phyloP scores from a whole-genome alignment of 768 basidiomycete species.

The Rubroboletus satanas region DNA sequence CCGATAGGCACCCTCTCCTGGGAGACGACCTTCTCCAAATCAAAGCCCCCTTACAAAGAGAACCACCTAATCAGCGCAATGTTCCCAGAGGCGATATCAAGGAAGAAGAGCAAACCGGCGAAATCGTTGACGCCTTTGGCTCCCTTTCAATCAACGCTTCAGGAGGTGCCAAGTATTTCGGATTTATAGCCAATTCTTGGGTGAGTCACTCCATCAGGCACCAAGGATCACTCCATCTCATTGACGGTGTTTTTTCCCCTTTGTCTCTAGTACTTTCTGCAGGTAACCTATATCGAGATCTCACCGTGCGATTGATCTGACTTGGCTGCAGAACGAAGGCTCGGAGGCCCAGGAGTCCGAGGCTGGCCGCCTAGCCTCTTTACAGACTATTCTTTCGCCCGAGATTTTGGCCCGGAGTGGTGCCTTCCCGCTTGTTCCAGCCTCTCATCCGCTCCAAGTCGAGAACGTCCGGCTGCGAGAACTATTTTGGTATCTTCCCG shows the following conservation, averaged over 20 bases:
- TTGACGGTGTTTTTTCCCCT: slow-evolving; percentile 1
- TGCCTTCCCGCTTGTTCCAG: slow-evolving; percentile 57
- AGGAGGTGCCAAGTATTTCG: slow-evolving; percentile 73
- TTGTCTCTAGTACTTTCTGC: slow-evolving; percentile 60
- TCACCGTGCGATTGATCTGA: slow-evolving; percentile 8
- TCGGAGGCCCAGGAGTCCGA: slow-evolving; percentile 49
- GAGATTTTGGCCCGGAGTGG: slow-evolving; percentile 64
- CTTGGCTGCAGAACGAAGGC: slow-evolving; percentile 49
- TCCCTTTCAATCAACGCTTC: slow-evolving; percentile 70
- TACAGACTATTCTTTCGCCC: slow-evolving; percentile 55
- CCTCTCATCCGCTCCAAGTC: slow-evolving; percentile 35
- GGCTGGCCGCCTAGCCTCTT: slow-evolving; percentile 42
- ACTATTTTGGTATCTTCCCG: slow-evolving; percentile 69
- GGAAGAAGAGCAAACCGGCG: slow-evolving; percentile 61
- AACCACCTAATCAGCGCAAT: slow-evolving; percentile 45
- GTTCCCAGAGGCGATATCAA: slow-evolving; percentile 38
- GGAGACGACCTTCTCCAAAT: slow-evolving; percentile 69
- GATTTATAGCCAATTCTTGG: slow-evolving; percentile 74
- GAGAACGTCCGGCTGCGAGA: slow-evolving; percentile 49
- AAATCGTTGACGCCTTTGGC: slow-evolving; percentile 77
- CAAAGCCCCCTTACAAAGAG: slow-evolving; percentile 74
- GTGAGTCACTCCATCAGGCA: slow-evolving; percentile 33
- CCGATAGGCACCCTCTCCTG: slow-evolving; percentile 63
- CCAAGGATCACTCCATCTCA: background rate
- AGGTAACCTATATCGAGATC: slow-evolving; percentile 39